phyloP scores from a whole-genome alignment of 1,284 basidiomycete species.

The Fomitopsis schrenkii region DNA sequence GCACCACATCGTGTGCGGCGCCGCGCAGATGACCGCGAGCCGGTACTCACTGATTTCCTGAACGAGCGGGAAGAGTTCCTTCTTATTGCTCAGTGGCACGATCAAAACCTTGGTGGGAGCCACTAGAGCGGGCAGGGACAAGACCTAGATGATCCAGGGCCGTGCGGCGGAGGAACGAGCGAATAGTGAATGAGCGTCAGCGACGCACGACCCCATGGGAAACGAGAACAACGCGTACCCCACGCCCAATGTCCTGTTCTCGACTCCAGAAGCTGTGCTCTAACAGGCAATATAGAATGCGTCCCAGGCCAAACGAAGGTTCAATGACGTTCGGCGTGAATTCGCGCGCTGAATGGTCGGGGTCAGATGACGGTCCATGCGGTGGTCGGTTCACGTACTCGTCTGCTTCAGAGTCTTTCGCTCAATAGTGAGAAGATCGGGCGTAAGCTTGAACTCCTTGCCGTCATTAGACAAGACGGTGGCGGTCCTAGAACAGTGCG shows the following conservation, averaged over 20 bases:
- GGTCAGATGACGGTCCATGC: constrained; percentile 26
- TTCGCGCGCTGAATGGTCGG: constrained; percentile 70
- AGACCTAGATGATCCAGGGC: constrained; percentile 50
- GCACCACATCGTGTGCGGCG: constrained; percentile 1
- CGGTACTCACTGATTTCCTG: constrained; percentile 81
- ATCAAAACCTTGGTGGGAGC: constrained; percentile 97
- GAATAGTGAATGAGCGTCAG: constrained; percentile 4
- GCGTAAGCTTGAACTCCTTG: constrained; percentile 68
- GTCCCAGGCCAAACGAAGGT: constrained; percentile 97
- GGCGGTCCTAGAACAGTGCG: constrained; percentile 35
- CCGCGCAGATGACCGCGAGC: constrained; percentile 12
- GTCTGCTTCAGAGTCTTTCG: constrained; percentile 89
- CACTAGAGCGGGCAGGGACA: constrained; percentile 87
- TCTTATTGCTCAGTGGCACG: constrained; percentile 89
- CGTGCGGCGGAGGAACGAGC: constrained; percentile 12
- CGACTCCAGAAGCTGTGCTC: constrained; percentile 97
- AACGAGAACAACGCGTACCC: constrained; percentile 49
- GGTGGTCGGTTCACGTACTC: constrained; percentile 44
- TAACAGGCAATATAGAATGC: constrained; percentile 91
- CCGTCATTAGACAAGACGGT: constrained; percentile 55
- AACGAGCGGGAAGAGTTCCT: constrained; percentile 84
- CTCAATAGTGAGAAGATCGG: constrained; percentile 78
- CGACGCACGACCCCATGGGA: constrained; percentile 14
- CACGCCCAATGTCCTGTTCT: constrained; percentile 86
- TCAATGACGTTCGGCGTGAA: constrained; percentile 98